Conservation (phyloP, 2,329 filamentous ascomycete species). For the Phaeosphaeria sp. region DNA sequence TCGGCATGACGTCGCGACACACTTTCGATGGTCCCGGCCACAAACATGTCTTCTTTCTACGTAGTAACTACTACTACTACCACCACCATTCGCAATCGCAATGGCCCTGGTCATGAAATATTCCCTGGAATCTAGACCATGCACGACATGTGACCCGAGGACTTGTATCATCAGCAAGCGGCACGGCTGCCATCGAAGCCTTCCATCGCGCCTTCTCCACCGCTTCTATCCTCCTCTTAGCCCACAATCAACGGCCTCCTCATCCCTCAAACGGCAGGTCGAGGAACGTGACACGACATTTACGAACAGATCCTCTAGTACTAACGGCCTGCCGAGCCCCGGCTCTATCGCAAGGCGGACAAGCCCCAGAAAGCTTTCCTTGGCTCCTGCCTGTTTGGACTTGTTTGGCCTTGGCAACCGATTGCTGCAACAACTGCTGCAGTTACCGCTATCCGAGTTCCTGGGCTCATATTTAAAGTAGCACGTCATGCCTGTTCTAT, state of each 20-base stretch:
- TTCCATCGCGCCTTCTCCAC: conserved; percentile 8
- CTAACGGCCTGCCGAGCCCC: conserved; percentile 16
- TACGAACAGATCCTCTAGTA: conserved; percentile 18
- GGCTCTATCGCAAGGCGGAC: conserved; percentile 23
- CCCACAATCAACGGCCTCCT: conserved; percentile 12
- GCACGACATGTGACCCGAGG: background rate
- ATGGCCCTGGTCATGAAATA: background rate
- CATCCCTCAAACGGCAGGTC: conserved; percentile 30
- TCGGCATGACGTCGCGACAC: background rate
- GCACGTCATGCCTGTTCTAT: conserved; percentile 7
- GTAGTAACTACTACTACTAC: too few relatives aligned
- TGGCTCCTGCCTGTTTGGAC: conserved; percentile 26
- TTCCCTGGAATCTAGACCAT: background rate
- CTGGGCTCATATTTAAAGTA: conserved; percentile 23
- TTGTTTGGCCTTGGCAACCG: conserved; percentile 26
- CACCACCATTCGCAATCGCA: too few relatives aligned
- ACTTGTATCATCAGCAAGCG: background rate
- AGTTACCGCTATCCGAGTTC: conserved; percentile 16
- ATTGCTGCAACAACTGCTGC: conserved; percentile 12
- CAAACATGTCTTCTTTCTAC: too few relatives aligned
- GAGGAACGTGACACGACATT: conserved; percentile 13
- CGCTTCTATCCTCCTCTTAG: conserved; percentile 9
- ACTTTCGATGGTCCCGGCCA: background rate
- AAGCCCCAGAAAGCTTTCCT: conserved; percentile 31
- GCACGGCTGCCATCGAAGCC: background rate